A percentile compares a stretch with the other conserved stretches of the same genome.
These are phyloP conservation scores for Amanita brunnescens DNA, from an alignment of 768 basidiomycete genomes.

Conservation along the genomic window DNA sequence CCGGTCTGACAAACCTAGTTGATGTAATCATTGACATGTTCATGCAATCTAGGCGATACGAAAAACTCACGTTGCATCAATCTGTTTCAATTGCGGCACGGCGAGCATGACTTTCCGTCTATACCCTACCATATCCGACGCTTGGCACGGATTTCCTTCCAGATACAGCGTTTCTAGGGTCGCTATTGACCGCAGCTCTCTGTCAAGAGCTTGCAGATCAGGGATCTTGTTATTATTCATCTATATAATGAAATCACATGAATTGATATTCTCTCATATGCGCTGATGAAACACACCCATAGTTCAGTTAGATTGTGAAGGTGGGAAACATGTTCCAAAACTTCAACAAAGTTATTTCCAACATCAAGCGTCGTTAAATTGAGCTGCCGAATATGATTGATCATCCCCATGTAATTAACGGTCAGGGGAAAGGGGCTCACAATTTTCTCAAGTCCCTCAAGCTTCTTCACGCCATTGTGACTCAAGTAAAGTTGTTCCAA, in stretches of 20 bases:
- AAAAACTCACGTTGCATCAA: constrained; percentile 88
- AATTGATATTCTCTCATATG: not conserved
- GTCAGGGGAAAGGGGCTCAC: constrained; percentile 33
- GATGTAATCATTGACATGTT: not conserved
- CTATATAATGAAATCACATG: constrained; percentile 40
- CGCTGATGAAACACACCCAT: constrained; percentile 58
- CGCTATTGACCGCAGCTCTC: constrained; percentile 49
- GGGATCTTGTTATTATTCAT: constrained; percentile 83
- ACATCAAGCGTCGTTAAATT: constrained; percentile 84
- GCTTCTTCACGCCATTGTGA: constrained; percentile 79
- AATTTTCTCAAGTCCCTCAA: constrained; percentile 84
- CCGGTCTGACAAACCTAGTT: not conserved
- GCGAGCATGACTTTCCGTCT: constrained; percentile 84
- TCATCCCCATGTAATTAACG: not conserved
- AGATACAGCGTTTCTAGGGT: constrained; percentile 86
- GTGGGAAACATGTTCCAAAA: constrained; percentile 78
- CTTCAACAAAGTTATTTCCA: constrained; percentile 74
- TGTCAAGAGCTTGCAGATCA: constrained; percentile 56
- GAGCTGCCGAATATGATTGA: constrained; percentile 20
- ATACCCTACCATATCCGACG: constrained; percentile 66
- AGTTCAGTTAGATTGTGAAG: constrained; percentile 77
- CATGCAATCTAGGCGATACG: not conserved
- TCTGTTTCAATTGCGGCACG: constrained; percentile 83
- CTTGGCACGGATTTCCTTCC: constrained; percentile 91
- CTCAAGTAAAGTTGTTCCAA: constrained; percentile 90